Evolutionary conservation across 495 filamentous ascomycete species (phyloP).

Genomic region (Tuber melanosporum): DNA sequence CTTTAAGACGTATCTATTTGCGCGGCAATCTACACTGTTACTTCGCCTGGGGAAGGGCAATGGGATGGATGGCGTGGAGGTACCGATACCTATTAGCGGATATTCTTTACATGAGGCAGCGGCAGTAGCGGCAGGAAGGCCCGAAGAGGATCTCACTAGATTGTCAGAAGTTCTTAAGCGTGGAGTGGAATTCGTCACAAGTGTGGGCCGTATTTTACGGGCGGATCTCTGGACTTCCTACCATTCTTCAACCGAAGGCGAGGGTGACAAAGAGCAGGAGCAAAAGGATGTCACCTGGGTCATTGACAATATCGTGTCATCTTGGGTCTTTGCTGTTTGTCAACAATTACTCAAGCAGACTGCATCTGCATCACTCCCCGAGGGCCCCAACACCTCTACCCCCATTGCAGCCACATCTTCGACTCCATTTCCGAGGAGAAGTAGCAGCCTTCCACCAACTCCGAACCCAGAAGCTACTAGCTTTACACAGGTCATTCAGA

Average conservation of each 20-base stretch:
- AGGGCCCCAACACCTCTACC: constrained; percentile 15
- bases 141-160: constrained; percentile 63
- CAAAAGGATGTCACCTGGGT: constrained; percentile 43
- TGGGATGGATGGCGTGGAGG: constrained; percentile 11
- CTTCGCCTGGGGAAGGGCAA: constrained; percentile 69
- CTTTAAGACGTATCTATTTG: constrained; percentile 90
- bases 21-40: constrained; percentile 75
- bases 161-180: constrained; percentile 75
- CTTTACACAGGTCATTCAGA: constrained; percentile 31
- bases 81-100: constrained; percentile 9
- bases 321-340: constrained; percentile 68
- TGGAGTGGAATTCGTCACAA: constrained; percentile 71
- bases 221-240: constrained; percentile 59
- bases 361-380: constrained; percentile 32
- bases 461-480: constrained; percentile 21
- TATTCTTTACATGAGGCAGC: constrained; percentile 33
- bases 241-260: constrained; percentile 23
- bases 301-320: constrained; percentile 74
- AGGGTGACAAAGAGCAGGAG: constrained; percentile 35
- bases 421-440: constrained; percentile 31
- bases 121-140: constrained; percentile 24
- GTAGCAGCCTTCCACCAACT: constrained; percentile 37
- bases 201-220: constrained; percentile 67
- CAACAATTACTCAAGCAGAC: constrained; percentile 40
- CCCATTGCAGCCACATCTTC: neutral